These are phyloP conservation scores for Thermoascus crustaceus DNA, from an alignment of 2,329 filamentous ascomycete genomes.

Conservation along the genomic window DNA sequence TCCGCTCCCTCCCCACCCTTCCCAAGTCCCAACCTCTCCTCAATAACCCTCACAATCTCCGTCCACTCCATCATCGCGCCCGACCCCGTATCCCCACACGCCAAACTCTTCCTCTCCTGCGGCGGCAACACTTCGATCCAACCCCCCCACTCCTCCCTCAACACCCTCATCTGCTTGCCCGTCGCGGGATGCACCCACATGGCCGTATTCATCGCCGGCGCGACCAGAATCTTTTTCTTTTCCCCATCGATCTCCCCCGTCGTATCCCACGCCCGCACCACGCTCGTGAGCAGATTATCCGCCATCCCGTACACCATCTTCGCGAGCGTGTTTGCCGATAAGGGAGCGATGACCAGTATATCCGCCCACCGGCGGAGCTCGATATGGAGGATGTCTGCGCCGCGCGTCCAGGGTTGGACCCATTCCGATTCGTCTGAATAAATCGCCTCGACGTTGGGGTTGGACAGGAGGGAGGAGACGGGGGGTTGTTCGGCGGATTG, in stretches of 20 bases:
- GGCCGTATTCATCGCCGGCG: slow-evolving; percentile 77
- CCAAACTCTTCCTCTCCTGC: slow-evolving; percentile 61
- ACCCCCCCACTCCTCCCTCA: slow-evolving; percentile 68
- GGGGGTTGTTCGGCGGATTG: slow-evolving; percentile 71
- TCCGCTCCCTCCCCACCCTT: no score
- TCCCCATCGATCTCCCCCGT: slow-evolving; percentile 49
- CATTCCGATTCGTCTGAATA: slow-evolving; percentile 85
- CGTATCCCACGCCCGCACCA: slow-evolving; percentile 83
- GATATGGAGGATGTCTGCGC: slow-evolving; percentile 79
- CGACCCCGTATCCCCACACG: slow-evolving; percentile 74
- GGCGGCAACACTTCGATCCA: slow-evolving; percentile 69
- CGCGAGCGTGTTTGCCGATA: slow-evolving; percentile 78
- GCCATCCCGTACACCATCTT: slow-evolving; percentile 72
- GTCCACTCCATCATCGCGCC: slow-evolving; percentile 80
- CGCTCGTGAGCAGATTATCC: slow-evolving; percentile 64
- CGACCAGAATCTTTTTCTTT: slow-evolving; percentile 64
- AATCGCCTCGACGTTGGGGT: slow-evolving; percentile 69
- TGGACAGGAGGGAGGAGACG: slow-evolving; percentile 47
- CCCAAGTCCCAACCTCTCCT: slow-evolving; percentile 28
- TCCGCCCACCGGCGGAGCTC: slow-evolving; percentile 78
- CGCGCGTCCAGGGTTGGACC: slow-evolving; percentile 66
- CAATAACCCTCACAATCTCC: slow-evolving; percentile 60
- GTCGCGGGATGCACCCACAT: slow-evolving; percentile 90
- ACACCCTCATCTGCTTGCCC: slow-evolving; percentile 56
- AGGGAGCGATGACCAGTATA: slow-evolving; percentile 67